Percentiles rank a stretch among this genome's conserved stretches.
Evolutionary conservation across 139 green algal genomes (phyloP).

Genomic region (Coelastrella sp.): DNA sequence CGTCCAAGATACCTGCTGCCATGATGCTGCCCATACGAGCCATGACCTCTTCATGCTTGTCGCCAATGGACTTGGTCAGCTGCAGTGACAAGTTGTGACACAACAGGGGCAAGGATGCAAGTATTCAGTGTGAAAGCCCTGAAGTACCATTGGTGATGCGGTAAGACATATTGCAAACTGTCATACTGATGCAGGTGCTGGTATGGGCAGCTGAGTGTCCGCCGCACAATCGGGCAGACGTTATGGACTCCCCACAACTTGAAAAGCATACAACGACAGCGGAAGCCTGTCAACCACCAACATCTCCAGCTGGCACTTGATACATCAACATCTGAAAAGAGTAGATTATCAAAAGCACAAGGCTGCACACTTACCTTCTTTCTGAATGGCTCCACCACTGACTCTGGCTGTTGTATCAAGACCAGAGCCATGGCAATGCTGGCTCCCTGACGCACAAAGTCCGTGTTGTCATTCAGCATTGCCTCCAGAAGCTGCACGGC

Average conservation of each 20-base stretch:
- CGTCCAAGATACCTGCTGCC: constrained; percentile 93
- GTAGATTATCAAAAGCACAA: too few species aligned
- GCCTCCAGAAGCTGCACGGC: constrained; percentile 90
- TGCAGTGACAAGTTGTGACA: not conserved
- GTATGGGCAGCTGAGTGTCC: too few species aligned
- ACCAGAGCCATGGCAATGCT: constrained; percentile 94
- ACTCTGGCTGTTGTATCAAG: constrained; percentile 88
- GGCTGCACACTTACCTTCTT: constrained; percentile 57
- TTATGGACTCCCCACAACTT: too few species aligned
- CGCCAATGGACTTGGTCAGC: constrained; percentile 85
- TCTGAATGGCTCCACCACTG: constrained; percentile 73
- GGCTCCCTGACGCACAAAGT: constrained; percentile 96
- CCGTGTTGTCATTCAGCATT: constrained; percentile 85
- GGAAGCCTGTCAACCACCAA: too few species aligned
- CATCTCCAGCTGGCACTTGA: too few species aligned
- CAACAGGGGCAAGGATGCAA: not conserved
- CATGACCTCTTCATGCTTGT: constrained; percentile 97
- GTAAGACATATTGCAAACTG: too few species aligned
- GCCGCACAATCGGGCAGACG: too few species aligned
- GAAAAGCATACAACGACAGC: too few species aligned
- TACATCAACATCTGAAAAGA: too few species aligned
- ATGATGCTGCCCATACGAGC: constrained; percentile 97
- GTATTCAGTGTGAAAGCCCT: too few species aligned
- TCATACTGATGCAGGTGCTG: too few species aligned
- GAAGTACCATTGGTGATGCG: too few species aligned